These are phyloP conservation scores for Omphalea diandra DNA, from an alignment of 441 rosid genomes.

Conservation along the genomic window DNA sequence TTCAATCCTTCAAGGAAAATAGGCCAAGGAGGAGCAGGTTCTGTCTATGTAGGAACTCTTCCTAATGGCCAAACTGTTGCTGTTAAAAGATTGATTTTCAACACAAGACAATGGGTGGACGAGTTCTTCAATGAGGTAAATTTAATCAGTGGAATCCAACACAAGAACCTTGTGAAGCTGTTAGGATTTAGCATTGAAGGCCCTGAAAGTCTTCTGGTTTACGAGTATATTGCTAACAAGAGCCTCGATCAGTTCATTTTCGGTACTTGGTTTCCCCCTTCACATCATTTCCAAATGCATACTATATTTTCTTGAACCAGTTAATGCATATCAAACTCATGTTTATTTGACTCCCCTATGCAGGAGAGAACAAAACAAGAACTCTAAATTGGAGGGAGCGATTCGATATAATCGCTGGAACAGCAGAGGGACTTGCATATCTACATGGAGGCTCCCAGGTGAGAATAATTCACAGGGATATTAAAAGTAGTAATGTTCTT, in stretches of 20 bases:
- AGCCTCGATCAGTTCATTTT: slow-evolving; percentile 73
- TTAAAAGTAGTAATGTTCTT: slow-evolving; percentile 77
- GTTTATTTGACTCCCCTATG: too few relatives aligned
- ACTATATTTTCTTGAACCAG: neutral
- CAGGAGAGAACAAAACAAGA: slow-evolving; percentile 45
- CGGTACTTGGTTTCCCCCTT: slow-evolving; percentile 46
- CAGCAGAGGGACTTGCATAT: slow-evolving; percentile 78
- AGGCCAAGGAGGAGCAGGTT: slow-evolving; percentile 86
- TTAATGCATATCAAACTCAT: neutral
- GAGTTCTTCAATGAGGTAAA: slow-evolving; percentile 85
- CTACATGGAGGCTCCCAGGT: slow-evolving; percentile 60
- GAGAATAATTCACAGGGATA: slow-evolving; percentile 77
- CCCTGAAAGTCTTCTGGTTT: slow-evolving; percentile 86
- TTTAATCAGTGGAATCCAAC: slow-evolving; percentile 65
- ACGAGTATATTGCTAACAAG: slow-evolving; percentile 66
- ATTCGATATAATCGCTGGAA: slow-evolving; percentile 56
- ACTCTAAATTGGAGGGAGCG: slow-evolving; percentile 59
- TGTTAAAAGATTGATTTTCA: slow-evolving; percentile 70
- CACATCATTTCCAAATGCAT: neutral
- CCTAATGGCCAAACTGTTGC: slow-evolving; percentile 59
- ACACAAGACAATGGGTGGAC: slow-evolving; percentile 86
- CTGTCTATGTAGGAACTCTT: slow-evolving; percentile 66
- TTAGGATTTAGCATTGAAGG: slow-evolving; percentile 93
- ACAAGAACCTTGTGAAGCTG: slow-evolving; percentile 74
- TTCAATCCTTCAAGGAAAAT: slow-evolving; percentile 46